Base-by-base conservation (phyloP, 163 green algal species). In the Prototheca wickerhamii region DNA sequence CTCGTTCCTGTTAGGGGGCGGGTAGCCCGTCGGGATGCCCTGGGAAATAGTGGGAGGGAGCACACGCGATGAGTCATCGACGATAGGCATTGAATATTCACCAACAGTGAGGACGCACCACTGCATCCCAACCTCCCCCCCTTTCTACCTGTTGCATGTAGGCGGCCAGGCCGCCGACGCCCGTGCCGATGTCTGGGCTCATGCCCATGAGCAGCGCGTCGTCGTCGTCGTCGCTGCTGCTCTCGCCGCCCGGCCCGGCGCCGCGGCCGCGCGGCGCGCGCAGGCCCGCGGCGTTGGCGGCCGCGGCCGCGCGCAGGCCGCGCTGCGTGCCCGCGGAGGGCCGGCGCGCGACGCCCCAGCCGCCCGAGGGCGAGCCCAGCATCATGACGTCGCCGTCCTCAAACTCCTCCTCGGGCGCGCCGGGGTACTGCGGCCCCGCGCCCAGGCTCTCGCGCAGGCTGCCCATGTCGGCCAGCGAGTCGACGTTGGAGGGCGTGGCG, bases 161-260 rank as follows among this genome's bases (percentile, higher is more conserved):
- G 10, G 12, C 46, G 18, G 46, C 46, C 46, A 54, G 23, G 20
- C 46, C 46, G 18, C 46, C 46, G 15, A 18, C 15, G 12, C 46
- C 46, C 15, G 23, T 25, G 6, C 52, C 60, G n/a, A 80, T 64
- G 57, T 82, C 56, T 4, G 73, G 79, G 17, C 76, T 82, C 43
- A 78, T 79, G 42, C 81, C 81, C 42, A 87, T 70, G 6, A 85
- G 65, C 78, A 87, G 85, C 49, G 67, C 62, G 55, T 82, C 74
- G 15, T 84, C 77, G 42, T 80, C 71, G 34, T 76, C 32, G 29
- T 84, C 77, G 40, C 73, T 54, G 34, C 77, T 71, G 21, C 55
- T 46, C 29, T 64, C 56, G 23, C 44, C 40, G 54, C 54, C 64
- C 35, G 33, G 28, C 29, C 40, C 8, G 6, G 29, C 23, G 15